Evolutionary conservation across 257 asterid species (phyloP).

Genomic region (Solanum piurae): DNA sequence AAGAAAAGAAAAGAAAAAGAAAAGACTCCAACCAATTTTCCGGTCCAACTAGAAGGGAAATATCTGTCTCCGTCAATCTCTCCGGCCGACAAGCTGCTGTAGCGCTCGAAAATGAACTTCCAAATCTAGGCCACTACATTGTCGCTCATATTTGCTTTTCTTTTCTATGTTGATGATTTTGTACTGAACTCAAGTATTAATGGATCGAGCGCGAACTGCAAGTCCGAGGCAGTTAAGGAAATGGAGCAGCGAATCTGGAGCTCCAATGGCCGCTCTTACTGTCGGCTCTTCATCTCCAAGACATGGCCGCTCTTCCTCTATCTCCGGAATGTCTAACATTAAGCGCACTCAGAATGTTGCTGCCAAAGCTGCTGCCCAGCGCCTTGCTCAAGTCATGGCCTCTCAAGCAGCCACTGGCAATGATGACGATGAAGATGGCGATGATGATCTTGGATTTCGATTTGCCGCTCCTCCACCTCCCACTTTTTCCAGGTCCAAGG

Average conservation of each 20-base stretch:
- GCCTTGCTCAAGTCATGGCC: constrained; percentile 99
- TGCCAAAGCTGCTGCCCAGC: constrained; percentile 98
- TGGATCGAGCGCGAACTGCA: constrained; percentile 10
- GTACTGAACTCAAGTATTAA: not conserved
- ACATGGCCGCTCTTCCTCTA: constrained; percentile 58
- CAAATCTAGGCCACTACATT: not conserved
- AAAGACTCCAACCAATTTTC: not conserved
- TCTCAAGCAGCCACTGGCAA: constrained; percentile 63
- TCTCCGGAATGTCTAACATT: constrained; percentile 71
- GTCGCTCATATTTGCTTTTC: not conserved
- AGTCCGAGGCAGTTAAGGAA: constrained; percentile 35
- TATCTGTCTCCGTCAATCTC: constrained; percentile 3
- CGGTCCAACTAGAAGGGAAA: not conserved
- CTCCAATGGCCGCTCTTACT: not conserved
- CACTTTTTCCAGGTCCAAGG: constrained; percentile 45
- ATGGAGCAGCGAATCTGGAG: constrained; percentile 68
- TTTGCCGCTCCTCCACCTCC: constrained; percentile 63
- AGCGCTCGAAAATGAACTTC: not conserved
- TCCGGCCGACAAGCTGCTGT: not conserved
- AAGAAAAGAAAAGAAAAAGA: too few relatives aligned
- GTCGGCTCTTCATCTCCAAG: constrained; percentile 23
- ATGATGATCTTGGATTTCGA: constrained; percentile 58
- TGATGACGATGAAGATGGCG: constrained; percentile 42
- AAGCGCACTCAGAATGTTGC: constrained; percentile 94
- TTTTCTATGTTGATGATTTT: not conserved